Conservation (phyloP, 2,329 filamentous ascomycete genomes). For the Sporothrix globosa region DNA sequence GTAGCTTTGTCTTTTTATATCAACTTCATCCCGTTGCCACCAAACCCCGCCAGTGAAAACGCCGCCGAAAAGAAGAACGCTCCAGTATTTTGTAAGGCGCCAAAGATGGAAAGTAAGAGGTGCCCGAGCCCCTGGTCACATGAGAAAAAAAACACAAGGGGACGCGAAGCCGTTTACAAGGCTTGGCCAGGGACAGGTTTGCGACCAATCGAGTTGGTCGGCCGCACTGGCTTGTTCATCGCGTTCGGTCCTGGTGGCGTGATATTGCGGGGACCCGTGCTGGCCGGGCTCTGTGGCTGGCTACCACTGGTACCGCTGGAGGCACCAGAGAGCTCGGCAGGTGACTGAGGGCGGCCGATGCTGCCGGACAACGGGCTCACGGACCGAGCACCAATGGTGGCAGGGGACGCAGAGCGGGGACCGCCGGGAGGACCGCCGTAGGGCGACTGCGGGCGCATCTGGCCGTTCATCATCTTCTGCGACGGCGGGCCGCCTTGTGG, state of each 20-base stretch:
- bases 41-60: conserved; percentile 12
- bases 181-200: conserved; percentile 63
- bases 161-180: conserved; percentile 42
- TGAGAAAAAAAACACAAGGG: conserved; percentile 1
- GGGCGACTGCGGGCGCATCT: conserved; percentile 49
- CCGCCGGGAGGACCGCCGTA: conserved; percentile 40
- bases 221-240: conserved; percentile 45
- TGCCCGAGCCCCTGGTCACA: conserved; percentile 3
- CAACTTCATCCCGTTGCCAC: too few species aligned
- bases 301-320: conserved; percentile 52
- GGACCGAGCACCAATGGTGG: conserved; percentile 42
- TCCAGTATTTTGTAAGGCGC: conserved; percentile 11
- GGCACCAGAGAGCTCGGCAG: conserved; percentile 37
- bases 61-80: not conserved
- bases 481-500: conserved; percentile 41
- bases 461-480: conserved; percentile 41
- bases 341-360: not conserved
- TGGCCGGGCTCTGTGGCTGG: conserved; percentile 50
- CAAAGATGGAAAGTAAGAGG: not conserved
- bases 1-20: not conserved
- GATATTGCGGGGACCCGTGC: conserved; percentile 45
- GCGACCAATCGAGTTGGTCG: conserved; percentile 51
- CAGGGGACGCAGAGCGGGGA: conserved; percentile 40
- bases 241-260: conserved; percentile 53
- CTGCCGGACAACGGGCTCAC: conserved; percentile 40